Percentiles rank a stretch among this genome's conserved stretches.
Evolutionary conservation across 2,329 filamentous ascomycete species (phyloP).

Genomic region (Sordariomycetes sp.): DNA sequence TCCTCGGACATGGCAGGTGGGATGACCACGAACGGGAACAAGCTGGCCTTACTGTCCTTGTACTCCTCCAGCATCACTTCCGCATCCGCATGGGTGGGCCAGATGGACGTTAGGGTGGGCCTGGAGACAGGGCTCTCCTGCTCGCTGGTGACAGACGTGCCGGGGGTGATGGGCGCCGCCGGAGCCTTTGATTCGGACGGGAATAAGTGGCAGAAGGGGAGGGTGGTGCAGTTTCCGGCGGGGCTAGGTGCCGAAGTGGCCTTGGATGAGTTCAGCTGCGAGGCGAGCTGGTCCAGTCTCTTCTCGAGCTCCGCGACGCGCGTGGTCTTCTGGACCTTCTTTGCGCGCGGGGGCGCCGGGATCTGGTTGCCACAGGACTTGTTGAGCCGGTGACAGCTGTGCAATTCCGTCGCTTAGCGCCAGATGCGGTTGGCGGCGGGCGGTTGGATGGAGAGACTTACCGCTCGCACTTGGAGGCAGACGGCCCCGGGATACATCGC

Average conservation of each 20-base stretch:
- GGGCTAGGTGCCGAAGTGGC: conserved; percentile 3
- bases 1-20: conserved; percentile 22
- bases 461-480: conserved; percentile 34
- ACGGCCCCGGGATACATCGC: conserved; percentile 32
- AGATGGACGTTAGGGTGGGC: conserved; percentile 17
- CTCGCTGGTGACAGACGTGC: not conserved
- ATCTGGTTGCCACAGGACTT: conserved; percentile 35
- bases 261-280: conserved; percentile 24
- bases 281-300: conserved; percentile 36
- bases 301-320: conserved; percentile 39
- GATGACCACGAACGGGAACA: conserved; percentile 35
- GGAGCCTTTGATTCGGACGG: not conserved
- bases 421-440: not conserved
- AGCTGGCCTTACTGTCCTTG: conserved; percentile 17
- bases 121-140: conserved; percentile 6
- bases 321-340: conserved; percentile 34
- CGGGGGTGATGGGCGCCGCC: not conserved
- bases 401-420: not conserved
- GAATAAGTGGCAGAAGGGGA: conserved; percentile 6
- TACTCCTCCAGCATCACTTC: conserved; percentile 26
- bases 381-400: conserved; percentile 34
- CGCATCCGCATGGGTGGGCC: conserved; percentile 30
- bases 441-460: conserved; percentile 14
- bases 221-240: not conserved
- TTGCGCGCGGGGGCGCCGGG: conserved; percentile 34